Evolutionary conservation across 495 filamentous ascomycete species (phyloP), one percentile per base, ranked within the genome.

Genomic region (Rhizodiscina lignyota): DNA sequence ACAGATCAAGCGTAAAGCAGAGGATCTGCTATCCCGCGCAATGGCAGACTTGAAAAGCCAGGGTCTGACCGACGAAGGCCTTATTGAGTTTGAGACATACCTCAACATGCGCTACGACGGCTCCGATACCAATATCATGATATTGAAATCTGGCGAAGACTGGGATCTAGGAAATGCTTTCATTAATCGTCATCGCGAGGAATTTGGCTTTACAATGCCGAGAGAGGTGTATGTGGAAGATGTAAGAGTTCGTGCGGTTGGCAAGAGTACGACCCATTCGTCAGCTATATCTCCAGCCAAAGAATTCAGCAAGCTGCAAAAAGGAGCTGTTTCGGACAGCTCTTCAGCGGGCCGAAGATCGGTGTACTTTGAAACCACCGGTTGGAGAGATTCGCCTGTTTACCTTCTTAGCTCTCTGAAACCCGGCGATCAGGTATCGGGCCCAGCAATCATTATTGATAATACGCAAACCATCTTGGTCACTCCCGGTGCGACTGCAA

Each of bases 61-160:
- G 37, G 29, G 11, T 3, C 30, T 4, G 37, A 39, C 37, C 21
- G 26, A 34, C 12, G 37, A 39, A 10, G 37, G 37, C 12, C 12
- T 39, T 34, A 39, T 39, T 15, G 16, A 21, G 11, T 39, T 39
- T 23, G 65, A 70, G 28, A 44, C 62, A 13, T 71, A 64, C 44
- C 47, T 70, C 20, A 71, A 70, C 40, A 55, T 71, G 48, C 62
- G 65, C 0, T 70, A 70, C 23, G 57, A 62, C 20, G 67, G 67
- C 3, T 65, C 62, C 1, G 62, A 68, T 32, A 69, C 66, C 0
- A 58, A 60, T 15, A 40, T 71, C 24, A 71, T 70, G 66, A 62
- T 71, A 18, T n/a, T n/a, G n/a, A n/a, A n/a, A n/a, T n/a, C n/a
- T n/a, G n/a, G n/a, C n/a, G n/a, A n/a, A n/a, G n/a, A n/a, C n/a